These are phyloP conservation scores for Tylopilus felleus DNA, from an alignment of 768 basidiomycete species.

Conservation along the genomic window DNA sequence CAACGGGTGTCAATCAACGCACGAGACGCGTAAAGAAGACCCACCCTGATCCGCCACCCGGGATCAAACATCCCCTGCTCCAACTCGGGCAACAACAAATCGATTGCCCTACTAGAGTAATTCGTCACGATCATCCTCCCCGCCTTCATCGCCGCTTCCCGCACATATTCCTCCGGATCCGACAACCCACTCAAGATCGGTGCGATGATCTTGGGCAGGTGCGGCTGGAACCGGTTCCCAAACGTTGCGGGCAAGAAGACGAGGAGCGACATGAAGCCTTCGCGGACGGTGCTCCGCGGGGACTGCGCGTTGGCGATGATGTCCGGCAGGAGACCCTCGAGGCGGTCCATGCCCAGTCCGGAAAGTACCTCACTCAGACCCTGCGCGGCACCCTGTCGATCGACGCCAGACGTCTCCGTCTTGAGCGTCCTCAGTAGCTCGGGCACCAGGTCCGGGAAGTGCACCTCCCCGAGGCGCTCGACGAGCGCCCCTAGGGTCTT, in stretches of 20 bases:
- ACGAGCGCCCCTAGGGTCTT: conserved; percentile 97
- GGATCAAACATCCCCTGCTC: conserved; percentile 94
- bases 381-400: conserved; percentile 96
- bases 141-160: conserved; percentile 98
- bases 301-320: conserved; percentile 91
- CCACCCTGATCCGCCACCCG: conserved; percentile 90
- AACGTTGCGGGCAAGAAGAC: conserved; percentile 96
- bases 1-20: background rate
- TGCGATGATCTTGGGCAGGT: conserved; percentile 89
- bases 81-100: conserved; percentile 89
- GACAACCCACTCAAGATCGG: conserved; percentile 91
- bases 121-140: conserved; percentile 97
- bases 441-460: conserved; percentile 96
- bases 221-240: conserved; percentile 93
- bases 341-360: conserved; percentile 94
- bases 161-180: conserved; percentile 90
- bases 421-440: conserved; percentile 83
- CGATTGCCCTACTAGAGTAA: conserved; percentile 89
- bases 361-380: conserved; percentile 94
- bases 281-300: conserved; percentile 84
- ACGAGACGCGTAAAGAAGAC: conserved; percentile 22
- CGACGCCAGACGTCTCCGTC: conserved; percentile 91
- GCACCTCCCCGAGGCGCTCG: conserved; percentile 88
- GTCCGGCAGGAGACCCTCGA: conserved; percentile 91
- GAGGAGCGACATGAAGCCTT: conserved; percentile 97